phyloP scores from a whole-genome alignment of 495 filamentous ascomycete species.

The Neurospora sublineolata region DNA sequence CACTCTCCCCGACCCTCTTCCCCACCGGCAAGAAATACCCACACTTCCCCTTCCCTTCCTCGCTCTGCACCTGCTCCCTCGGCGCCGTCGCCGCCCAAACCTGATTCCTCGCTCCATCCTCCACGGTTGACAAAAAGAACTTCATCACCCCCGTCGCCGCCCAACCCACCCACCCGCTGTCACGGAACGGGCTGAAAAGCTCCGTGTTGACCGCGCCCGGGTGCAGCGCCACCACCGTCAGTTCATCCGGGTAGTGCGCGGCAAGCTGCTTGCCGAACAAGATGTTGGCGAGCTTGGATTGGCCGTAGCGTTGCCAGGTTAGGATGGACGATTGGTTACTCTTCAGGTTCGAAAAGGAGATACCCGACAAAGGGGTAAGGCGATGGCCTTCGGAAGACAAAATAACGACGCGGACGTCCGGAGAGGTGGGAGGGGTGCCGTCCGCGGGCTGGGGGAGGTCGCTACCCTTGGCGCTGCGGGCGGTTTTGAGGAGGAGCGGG shows the following conservation, averaged over 20 bases:
- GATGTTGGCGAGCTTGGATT: constrained; percentile 63
- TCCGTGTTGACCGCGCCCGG: constrained; percentile 54
- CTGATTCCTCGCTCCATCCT: constrained; percentile 45
- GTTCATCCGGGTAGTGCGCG: constrained; percentile 42
- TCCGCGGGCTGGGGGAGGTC: constrained; percentile 19
- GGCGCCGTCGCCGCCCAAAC: constrained; percentile 44
- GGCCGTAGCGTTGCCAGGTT: constrained; percentile 44
- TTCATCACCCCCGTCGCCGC: constrained; percentile 2
- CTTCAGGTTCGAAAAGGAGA: constrained; percentile 29
- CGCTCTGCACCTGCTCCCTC: constrained; percentile 25
- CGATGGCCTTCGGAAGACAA: constrained; percentile 27
- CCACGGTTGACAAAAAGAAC: constrained; percentile 20
- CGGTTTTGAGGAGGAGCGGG: constrained; percentile 43
- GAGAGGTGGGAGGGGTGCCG: constrained; percentile 4
- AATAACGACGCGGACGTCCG: constrained; percentile 34
- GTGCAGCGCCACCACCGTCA: constrained; percentile 45
- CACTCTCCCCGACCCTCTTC: neutral
- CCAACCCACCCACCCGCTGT: constrained; percentile 4
- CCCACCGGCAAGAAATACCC: constrained; percentile 25
- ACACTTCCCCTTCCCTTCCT: constrained; percentile 19
- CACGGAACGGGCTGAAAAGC: constrained; percentile 23
- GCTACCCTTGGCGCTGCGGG: constrained; percentile 24
- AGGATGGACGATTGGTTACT: constrained; percentile 16
- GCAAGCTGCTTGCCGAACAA: constrained; percentile 51
- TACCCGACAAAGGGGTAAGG: constrained; percentile 25